These are phyloP conservation scores for Quercus berberidifolia DNA, from an alignment of 306 rosid genomes.

Conservation along the genomic window DNA sequence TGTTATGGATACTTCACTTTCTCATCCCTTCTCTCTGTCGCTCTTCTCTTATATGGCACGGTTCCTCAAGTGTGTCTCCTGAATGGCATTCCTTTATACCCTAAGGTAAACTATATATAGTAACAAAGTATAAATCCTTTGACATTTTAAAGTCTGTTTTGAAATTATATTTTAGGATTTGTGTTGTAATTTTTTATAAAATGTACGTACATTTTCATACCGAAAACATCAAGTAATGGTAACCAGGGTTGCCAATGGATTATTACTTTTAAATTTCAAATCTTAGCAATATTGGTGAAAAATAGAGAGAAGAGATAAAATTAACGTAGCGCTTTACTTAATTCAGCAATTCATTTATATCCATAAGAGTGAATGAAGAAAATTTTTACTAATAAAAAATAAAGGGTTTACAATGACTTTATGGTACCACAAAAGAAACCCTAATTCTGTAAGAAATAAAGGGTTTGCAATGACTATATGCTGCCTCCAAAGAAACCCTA, in stretches of 20 bases:
- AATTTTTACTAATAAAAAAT: too few relatives aligned
- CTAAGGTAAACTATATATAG: constrained; percentile 18
- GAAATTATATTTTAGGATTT: neutral
- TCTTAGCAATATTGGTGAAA: too few relatives aligned
- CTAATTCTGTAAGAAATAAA: neutral
- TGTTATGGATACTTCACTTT: neutral
- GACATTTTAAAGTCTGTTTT: neutral
- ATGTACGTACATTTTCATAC: too few relatives aligned
- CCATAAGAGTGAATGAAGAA: too few relatives aligned
- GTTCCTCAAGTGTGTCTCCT: constrained; percentile 42
- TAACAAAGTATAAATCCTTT: neutral
- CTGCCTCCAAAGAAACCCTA: too few relatives aligned
- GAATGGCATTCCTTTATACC: constrained; percentile 34
- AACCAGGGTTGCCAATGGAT: too few relatives aligned
- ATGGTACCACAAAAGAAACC: neutral
- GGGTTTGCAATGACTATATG: too few relatives aligned
- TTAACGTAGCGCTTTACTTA: too few relatives aligned
- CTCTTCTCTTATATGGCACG: constrained; percentile 31
- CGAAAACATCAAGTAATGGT: too few relatives aligned
- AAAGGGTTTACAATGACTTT: too few relatives aligned
- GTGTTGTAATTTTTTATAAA: neutral
- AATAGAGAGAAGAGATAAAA: too few relatives aligned
- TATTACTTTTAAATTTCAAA: neutral
- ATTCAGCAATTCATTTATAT: too few relatives aligned
- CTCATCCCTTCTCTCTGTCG: constrained; percentile 22